Conservation (phyloP, 2,329 filamentous ascomycete species). For the Fusarium sp. region DNA sequence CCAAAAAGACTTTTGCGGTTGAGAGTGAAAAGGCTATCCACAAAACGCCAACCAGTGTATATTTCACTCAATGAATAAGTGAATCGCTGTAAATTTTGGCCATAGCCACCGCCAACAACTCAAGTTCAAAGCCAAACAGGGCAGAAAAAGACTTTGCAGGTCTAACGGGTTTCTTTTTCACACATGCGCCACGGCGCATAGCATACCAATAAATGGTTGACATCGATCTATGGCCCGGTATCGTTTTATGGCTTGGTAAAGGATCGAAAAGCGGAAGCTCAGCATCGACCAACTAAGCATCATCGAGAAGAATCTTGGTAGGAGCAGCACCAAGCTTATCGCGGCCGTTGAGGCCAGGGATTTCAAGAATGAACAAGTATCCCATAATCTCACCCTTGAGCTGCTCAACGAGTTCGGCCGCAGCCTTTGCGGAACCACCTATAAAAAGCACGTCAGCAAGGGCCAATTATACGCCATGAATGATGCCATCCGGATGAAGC, state of each 20-base stretch:
- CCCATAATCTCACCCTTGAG: slow-evolving; percentile 88
- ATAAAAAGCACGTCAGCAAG: slow-evolving; percentile 39
- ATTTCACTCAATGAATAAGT: slow-evolving; percentile 40
- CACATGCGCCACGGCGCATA: slow-evolving; percentile 24
- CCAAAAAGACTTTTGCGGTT: slow-evolving; percentile 47
- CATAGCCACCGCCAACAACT: slow-evolving; percentile 29
- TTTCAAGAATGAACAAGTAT: slow-evolving; percentile 95
- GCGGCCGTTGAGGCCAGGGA: slow-evolving; percentile 91
- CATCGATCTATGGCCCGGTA: slow-evolving; percentile 28
- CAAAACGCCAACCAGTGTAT: slow-evolving; percentile 47
- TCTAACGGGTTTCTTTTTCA: slow-evolving; percentile 35
- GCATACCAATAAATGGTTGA: slow-evolving; percentile 29
- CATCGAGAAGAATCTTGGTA: slow-evolving; percentile 83
- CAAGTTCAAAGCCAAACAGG: slow-evolving; percentile 32
- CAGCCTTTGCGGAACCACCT: slow-evolving; percentile 93
- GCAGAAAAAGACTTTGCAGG: slow-evolving; percentile 31
- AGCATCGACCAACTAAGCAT: slow-evolving; percentile 44
- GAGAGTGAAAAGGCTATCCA: slow-evolving; percentile 39
- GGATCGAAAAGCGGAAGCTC: slow-evolving; percentile 32
- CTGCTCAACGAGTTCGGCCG: slow-evolving; percentile 86
- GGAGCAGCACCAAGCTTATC: slow-evolving; percentile 85
- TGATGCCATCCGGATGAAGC: slow-evolving; percentile 8
- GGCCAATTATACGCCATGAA: slow-evolving; percentile 8
- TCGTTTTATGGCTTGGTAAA: slow-evolving; percentile 31
- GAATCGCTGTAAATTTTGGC: slow-evolving; percentile 29